Evolutionary conservation across 2,329 filamentous ascomycete genomes (phyloP), one percentile per base, ranked within the genome.

Genomic region (Cytospora schulzeri): DNA sequence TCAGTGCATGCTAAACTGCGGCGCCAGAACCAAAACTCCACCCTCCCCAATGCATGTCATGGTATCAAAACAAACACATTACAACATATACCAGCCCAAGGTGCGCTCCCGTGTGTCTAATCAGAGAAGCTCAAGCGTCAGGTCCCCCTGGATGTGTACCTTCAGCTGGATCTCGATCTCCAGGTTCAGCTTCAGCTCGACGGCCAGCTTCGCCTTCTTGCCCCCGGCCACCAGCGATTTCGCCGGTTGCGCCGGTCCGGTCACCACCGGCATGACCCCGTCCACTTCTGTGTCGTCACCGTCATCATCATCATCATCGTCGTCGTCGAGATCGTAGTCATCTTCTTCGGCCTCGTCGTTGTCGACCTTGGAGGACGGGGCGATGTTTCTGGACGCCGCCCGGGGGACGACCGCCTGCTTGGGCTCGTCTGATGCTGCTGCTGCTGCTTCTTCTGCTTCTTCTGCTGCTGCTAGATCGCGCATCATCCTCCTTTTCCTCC

Each of bases 131-230:
- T 82, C 84, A 66, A 90, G 73, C 6, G 87, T 89, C 68, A 91
- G 73, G 77, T 91, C 88, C 68, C 88, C 88, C 68, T 88, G 81
- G 60, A 90, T 88, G 73, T 83, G 86, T 22, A 87, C 88, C 78
- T 89, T 90, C 65, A 90, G 78, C 74, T 88, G 84, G 67, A 90
- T 85, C 74, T 90, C 88, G 60, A 90, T 81, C 68, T 90, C 88
- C 64, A 90, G 74, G 72, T 90, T 90, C 66, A 88, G 77, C 72
- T 90, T 87, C 31, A 90, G 74, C 58, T 83, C 65, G 29, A 67
- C 65, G 12, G 65, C 65, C 51, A 67, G 58, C 51, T 60, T 54
- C 19, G 65, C 65, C 62, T 67, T 67, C 58, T 67, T 67, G 7
- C 65, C 65, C 1, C 65, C 65, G 1, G 65, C 65, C 1, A 64